Conservation (phyloP, 148 eudicot species). For the Persicaria tinctoria region DNA sequence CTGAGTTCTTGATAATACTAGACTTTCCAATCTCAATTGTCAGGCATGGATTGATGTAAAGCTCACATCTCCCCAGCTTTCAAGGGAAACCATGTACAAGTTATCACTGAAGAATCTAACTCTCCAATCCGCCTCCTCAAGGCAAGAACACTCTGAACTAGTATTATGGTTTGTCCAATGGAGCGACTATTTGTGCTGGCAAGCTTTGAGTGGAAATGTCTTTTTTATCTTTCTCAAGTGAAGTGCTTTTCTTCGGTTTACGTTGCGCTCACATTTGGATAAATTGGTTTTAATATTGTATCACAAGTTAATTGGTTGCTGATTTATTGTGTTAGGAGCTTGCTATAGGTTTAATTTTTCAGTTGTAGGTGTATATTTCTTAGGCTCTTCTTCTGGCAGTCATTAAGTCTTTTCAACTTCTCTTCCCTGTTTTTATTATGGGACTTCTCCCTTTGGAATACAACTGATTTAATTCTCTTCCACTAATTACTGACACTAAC, state of each 20-base stretch:
- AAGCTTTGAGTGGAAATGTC: background rate
- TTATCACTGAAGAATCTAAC: constrained; percentile 52
- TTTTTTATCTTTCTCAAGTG: background rate
- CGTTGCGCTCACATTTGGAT: too few species aligned
- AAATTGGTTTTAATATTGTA: too few species aligned
- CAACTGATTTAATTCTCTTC: too few species aligned
- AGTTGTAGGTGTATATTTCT: too few species aligned
- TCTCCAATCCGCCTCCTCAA: constrained; percentile 66
- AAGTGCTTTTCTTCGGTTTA: background rate
- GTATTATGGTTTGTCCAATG: background rate
- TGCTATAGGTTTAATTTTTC: too few species aligned
- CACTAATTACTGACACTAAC: background rate
- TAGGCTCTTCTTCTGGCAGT: too few species aligned
- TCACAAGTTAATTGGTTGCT: too few species aligned
- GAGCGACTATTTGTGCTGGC: background rate
- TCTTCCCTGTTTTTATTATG: too few species aligned
- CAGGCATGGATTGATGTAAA: constrained; percentile 92
- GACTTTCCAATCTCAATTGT: constrained; percentile 1
- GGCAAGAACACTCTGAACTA: constrained; percentile 37
- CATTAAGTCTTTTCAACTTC: too few species aligned
- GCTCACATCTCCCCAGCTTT: constrained; percentile 93
- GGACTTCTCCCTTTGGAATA: too few species aligned
- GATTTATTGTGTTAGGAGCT: too few species aligned
- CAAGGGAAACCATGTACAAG: constrained; percentile 79
- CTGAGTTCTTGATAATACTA: background rate